phyloP scores from a whole-genome alignment of 2,329 filamentous ascomycete species.

The Aspergillus tubingensis region DNA sequence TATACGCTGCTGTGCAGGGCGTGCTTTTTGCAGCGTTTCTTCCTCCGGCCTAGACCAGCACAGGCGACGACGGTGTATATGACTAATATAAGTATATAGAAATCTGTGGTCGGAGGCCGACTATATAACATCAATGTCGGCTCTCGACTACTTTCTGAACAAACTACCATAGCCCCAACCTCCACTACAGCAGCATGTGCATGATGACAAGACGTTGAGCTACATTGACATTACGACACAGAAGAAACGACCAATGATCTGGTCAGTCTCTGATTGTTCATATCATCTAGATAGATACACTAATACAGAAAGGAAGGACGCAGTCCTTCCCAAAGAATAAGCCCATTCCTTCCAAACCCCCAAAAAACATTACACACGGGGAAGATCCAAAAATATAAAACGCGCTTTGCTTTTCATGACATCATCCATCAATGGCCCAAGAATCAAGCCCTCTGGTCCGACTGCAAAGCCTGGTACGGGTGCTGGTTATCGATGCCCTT shows the following conservation, averaged over 20 bases:
- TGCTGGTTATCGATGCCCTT: constrained; percentile 27
- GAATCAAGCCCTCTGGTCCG: constrained; percentile 33
- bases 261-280: neutral
- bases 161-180: too few relatives aligned
- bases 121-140: too few relatives aligned
- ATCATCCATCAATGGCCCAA: constrained; percentile 1
- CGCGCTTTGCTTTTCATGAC: constrained; percentile 14
- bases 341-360: neutral
- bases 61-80: neutral
- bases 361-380: neutral
- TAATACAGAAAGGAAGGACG: neutral
- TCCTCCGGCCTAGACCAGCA: constrained; percentile 8
- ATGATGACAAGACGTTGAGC: neutral
- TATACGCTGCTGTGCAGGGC: constrained; percentile 9
- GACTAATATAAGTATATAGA: neutral
- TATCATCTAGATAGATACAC: constrained; percentile 1
- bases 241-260: neutral
- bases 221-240: neutral
- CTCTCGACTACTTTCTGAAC: too few relatives aligned
- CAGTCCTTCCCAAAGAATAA: constrained; percentile 1
- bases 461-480: constrained; percentile 27
- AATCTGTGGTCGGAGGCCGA: neutral
- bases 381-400: neutral
- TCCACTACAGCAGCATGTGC: too few relatives aligned
- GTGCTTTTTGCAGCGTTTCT: constrained; percentile 13